Evolutionary conservation across 2,329 filamentous ascomycete species (phyloP), one percentile per base, ranked within the genome.

Genomic region (Cryphonectria radicalis): DNA sequence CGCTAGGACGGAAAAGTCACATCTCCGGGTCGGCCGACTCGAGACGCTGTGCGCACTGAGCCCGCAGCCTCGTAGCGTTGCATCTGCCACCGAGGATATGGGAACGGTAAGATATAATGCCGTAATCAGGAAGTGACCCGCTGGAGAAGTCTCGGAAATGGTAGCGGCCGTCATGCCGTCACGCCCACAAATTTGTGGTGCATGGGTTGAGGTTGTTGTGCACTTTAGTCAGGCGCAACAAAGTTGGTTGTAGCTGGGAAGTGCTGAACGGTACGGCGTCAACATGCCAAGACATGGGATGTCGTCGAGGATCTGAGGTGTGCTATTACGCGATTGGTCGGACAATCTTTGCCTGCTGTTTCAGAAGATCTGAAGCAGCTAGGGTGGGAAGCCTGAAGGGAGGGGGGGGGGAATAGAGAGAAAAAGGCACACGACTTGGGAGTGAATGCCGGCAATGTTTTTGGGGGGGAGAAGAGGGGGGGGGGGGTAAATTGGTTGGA

Each of bases 301-400:
- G 67, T 63, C 63, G 63, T 55, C 32, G 19, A 53, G 69, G 62
- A 40, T 35, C 63, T 62, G 63, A 50, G 40, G 28, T 63, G 57
- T 35, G 64, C 59, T 28, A 37, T 40, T 22, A 67, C 46, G 63
- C 67, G 64, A 72, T 70, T 70, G 70, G 68, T 14, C 59, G 32
- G 62, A 66, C 28, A 50, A 40, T 35, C 63, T 60, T 57, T 63
- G 66, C 69, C 66, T 68, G 72, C 32, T 69, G 72, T 73, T 73
- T 73, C 72, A 73, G 72, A 71, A 71, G 69, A 69, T 35, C 69
- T 71, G 72, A 71, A 66, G 72, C 72, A 73, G 64, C 60, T 55
- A 60, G 69, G 63, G 40, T 67, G 43, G 40, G 14, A 60, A 35
- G 53, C 55, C 55, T 50, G 37, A 69, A 63, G 50, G 63, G 37